Percentiles rank a stretch among this genome's conserved stretches.
phyloP scores from a whole-genome alignment of 2,329 filamentous ascomycete genomes.

The Tympanopsis confertula region DNA sequence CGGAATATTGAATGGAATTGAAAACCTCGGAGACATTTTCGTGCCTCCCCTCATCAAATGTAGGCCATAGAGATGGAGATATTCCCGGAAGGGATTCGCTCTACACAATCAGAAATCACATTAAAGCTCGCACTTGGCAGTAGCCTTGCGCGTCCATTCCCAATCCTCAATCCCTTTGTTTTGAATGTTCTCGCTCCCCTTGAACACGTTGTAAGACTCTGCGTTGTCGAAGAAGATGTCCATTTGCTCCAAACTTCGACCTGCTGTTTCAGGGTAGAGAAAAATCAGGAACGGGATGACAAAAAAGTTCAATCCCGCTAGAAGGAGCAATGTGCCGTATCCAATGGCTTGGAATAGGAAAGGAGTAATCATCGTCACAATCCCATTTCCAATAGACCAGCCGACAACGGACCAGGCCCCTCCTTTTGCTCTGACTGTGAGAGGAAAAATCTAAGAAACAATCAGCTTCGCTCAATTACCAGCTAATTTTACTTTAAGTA shows the following conservation, averaged over 20 bases:
- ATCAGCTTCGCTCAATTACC: too few species aligned
- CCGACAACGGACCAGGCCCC: conserved; percentile 29
- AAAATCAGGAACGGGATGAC: conserved; percentile 9
- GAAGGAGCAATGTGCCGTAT: conserved; percentile 9
- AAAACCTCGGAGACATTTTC: too few species aligned
- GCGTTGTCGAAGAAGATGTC: conserved; percentile 9
- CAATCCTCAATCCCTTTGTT: conserved; percentile 8
- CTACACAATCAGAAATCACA: too few species aligned
- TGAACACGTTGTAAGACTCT: conserved; percentile 9
- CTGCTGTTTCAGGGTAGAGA: conserved; percentile 9
- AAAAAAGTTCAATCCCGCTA: conserved; percentile 10
- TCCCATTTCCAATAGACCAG: conserved; percentile 19
- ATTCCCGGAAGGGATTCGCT: too few species aligned
- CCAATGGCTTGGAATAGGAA: conserved; percentile 10
- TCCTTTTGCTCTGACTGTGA: conserved; percentile 29
- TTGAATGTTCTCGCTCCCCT: conserved; percentile 7
- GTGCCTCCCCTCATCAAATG: too few species aligned
- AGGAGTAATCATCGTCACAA: conserved; percentile 4
- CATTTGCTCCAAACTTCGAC: conserved; percentile 9
- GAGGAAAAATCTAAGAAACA: conserved; percentile 24
- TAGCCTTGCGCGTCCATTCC: conserved; percentile 9
- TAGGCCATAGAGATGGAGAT: too few species aligned
- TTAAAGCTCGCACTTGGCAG: too few species aligned
- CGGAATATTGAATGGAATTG: too few species aligned
- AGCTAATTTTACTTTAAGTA: neutral